Conservation (phyloP, 164 flowering plant species). For the Berberis thunbergii region DNA sequence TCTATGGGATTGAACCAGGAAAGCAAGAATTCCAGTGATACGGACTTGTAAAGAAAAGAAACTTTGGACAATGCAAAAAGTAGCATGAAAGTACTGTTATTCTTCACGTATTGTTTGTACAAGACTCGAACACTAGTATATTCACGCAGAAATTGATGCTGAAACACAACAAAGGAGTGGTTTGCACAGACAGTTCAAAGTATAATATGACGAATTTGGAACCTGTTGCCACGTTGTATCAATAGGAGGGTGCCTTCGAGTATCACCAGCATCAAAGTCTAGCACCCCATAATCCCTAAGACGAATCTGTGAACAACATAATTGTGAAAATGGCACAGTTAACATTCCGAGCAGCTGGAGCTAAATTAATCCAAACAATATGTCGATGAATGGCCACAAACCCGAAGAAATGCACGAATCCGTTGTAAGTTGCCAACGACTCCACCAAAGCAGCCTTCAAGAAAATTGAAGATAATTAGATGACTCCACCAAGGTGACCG, state of each 20-base stretch:
- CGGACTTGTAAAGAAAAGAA: no score
- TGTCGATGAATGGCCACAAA: conserved; percentile 20
- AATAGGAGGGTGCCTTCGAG: conserved; percentile 89
- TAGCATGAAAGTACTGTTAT: no score
- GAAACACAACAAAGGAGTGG: no score
- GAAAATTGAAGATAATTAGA: conserved; percentile 7
- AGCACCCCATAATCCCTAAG: conserved; percentile 87
- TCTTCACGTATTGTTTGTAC: no score
- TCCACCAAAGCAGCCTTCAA: conserved; percentile 93
- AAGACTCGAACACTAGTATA: no score
- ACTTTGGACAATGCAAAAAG: no score
- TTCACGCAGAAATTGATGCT: no score
- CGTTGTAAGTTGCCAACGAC: conserved; percentile 85
- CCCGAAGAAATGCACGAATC: conserved; percentile 94
- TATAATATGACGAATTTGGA: not conserved
- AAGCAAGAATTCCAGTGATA: no score
- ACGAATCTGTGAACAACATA: conserved; percentile 53
- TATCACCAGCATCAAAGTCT: conserved; percentile 91
- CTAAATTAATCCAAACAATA: not conserved
- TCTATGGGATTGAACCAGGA: no score
- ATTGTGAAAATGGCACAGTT: not conserved
- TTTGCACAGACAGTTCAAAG: not conserved
- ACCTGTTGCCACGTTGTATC: conserved; percentile 99
- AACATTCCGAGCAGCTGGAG: not conserved
- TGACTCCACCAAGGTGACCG: not conserved